Evolutionary conservation across 495 filamentous ascomycete genomes (phyloP), one percentile per base, ranked within the genome.

Genomic region (Aspergillus conjunctus): DNA sequence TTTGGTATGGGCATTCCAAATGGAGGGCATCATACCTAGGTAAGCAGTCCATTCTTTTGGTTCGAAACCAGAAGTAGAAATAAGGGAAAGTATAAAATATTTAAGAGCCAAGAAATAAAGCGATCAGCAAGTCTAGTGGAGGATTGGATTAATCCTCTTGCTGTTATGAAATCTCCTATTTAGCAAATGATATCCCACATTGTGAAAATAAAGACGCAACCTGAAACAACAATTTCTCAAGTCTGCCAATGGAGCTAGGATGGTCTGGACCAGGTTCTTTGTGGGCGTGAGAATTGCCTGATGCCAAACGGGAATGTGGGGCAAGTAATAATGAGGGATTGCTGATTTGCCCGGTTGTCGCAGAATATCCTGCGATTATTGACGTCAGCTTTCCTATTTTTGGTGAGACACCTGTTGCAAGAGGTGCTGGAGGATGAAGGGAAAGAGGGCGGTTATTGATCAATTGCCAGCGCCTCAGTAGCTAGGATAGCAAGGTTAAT

Each of bases 361-460:
- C 37, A 1, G n/a, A 60, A 46, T 3, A 17, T 51, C 30, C 32
- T 32, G 55, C 17, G 41, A 43, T 4, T 51, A 21, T 60, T 60
- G 58, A 54, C 58, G 41, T 60, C 58, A 60, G 51, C 39, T 51
- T 51, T 49, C 39, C 58, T 60, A 54, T 54, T 60, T 60, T 54
- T 54, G 58, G 51, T 49, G 51, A 60, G 33, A 54, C 58, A 54
- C 26, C 26, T 26, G 15, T 51, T 21, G 6, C 1, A 41, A 9
- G 11, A 3, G 17, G 8, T 32, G 21, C 54, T 17, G 31, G 18
- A 14, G 30, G 20, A 11, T 51, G 12, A 1, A 15, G 14, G 12
- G 49, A 32, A 31, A 30, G 22, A 51, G 49, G 12, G 26, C 26
- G 10, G 30, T 14, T 32, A n/a, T 32, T 20, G 26, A 51, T 30